Evolutionary conservation across 345 rosid genomes (phyloP), one percentile per base, ranked within the genome.

Genomic region (Pugionium dolabratum): DNA sequence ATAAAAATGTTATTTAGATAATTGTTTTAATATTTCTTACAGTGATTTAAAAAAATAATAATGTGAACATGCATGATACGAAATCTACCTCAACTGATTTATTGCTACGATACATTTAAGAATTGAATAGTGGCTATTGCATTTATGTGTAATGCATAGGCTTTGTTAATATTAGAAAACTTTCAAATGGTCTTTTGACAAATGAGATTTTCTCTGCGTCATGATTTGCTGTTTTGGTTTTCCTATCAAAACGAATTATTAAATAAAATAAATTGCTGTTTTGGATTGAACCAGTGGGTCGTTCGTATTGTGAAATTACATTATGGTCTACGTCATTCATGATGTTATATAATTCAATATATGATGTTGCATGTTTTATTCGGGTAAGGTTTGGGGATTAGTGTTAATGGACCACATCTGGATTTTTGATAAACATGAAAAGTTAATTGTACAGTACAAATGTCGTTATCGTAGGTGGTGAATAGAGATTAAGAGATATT

Each of bases 151-250:
- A 27, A 8, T 64, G 75, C 65, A 64, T 71, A 64, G 76, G 76
- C 76, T 32, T 64, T 64, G 71, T 72, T 72, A 64, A 50, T 64
- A 72, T 64, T 64, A 72, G 66, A 50, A 50, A 72, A 49, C 35
- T 36, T 55, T 11, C 52, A 71, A 63, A 63, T 32, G 31, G 62
- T 47, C 75, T 46, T 62, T 63, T 63, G 76, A 57, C 76, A 59
- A 72, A 72, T 70, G 66, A 72, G 76, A 72, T 72, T 64, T 64
- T 72, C 71, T 72, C 60, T 72, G 66, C 71, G 61, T 58, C 76
- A 72, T 50, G 71, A 64, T 72, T 64, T 72, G 71, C 60, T 72
- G 66, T 57, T 71, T 71, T 71, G 26, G 30, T 11, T 48, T 49
- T 53, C 55, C 42, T 3, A 62, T 33, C 45, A 71, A 71, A 56